Conservation (phyloP, 179 eudicot species). For the Silene coronaria region DNA sequence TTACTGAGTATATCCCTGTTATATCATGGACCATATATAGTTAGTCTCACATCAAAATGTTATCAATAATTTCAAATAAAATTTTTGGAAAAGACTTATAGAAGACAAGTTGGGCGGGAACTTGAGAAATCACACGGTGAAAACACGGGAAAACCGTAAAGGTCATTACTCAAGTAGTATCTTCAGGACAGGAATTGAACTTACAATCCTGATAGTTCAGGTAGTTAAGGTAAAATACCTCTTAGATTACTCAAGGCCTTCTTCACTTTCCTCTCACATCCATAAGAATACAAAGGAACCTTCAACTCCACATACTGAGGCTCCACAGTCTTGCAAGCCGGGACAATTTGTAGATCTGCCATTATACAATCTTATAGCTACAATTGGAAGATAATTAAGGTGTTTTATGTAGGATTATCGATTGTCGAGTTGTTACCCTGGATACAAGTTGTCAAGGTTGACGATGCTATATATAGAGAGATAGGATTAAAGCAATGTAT, state of each 20-base stretch:
- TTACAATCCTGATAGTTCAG: too few relatives aligned
- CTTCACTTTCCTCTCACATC: conserved; percentile 84
- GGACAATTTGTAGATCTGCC: conserved; percentile 60
- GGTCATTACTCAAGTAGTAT: not conserved
- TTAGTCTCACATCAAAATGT: not conserved
- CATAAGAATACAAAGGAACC: conserved; percentile 95
- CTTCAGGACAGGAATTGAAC: too few relatives aligned
- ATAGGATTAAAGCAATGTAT: conserved; percentile 4
- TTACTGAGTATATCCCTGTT: conserved; percentile 80
- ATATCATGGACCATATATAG: not conserved
- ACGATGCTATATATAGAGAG: conserved; percentile 10
- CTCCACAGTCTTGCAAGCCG: conserved; percentile 66
- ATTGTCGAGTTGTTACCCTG: not conserved
- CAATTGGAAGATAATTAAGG: not conserved
- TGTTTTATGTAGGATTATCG: not conserved
- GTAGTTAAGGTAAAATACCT: conserved; percentile 52
- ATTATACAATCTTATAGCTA: conserved; percentile 8
- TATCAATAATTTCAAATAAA: too few relatives aligned
- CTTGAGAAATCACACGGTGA: too few relatives aligned
- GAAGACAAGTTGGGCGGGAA: too few relatives aligned
- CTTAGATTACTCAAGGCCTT: conserved; percentile 68
- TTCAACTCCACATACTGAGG: conserved; percentile 86
- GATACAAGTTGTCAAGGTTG: not conserved
- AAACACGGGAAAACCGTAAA: too few relatives aligned
- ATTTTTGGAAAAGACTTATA: too few relatives aligned